Base-by-base conservation (phyloP, 192 early-diverging fungal genomes). In the Coemansia nantahalensis region DNA sequence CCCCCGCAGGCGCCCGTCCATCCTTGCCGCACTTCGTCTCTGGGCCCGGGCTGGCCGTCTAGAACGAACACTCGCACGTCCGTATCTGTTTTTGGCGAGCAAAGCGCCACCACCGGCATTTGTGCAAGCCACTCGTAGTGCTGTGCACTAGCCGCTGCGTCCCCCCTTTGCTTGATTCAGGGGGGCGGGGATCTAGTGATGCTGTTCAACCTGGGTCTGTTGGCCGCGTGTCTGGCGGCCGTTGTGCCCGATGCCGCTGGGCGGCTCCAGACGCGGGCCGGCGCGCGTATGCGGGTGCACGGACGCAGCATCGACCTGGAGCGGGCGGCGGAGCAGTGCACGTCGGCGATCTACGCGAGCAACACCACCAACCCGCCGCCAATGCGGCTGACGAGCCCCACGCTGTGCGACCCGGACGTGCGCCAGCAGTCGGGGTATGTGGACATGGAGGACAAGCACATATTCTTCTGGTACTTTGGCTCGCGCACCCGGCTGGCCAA, bases 371-470 rank as follows among this genome's bases (percentile, higher is more conserved):
- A 75, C 31, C 71, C 73, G 9, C 71, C 71, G 15, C 39, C 60
- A 1, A 75, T 92, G 60, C 84, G 87, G 24, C 68, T 84, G 26
- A 86, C 84, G 53, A 57, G 80, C 46, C 87, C 87, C 21, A 52
- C 54, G 22, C 78, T 97, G 28, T 98, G 95, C 66, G 95, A 98
- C 65, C 79, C 84, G 19, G 68, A 80, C 23, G 95, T 95, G 45
- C 86, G 89, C 56, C 95, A 95, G 80, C 82, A 81, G 55, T 89
- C 87, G 14, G 89, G 87, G 32, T 87, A 90, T 59, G 45, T 90
- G 13, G 84, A 87, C 59, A 32, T 78, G 48, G 81, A 56, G 0
- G 79, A 84, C 57, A 56, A 54, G 40, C 79, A 83, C 51, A 71
- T 81, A 42, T 84, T 81, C 58, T 83, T 81, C 66, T 84, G 83